Base-by-base conservation (phyloP, 1,284 basidiomycete species). In the Megacollybia platyphylla region DNA sequence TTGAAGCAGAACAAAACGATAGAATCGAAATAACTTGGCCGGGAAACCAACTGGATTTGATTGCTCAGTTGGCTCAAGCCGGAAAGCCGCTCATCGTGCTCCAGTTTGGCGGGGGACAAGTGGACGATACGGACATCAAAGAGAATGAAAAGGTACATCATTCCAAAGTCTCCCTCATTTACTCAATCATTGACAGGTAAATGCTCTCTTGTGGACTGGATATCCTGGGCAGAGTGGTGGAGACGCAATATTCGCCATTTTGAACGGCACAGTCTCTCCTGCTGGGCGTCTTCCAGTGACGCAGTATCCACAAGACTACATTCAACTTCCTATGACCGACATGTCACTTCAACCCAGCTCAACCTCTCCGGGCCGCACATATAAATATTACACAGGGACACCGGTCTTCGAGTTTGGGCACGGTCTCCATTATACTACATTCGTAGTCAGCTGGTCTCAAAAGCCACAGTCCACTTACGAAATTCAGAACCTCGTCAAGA, bases 161-260 rank as follows among this genome's bases (percentile, higher is more conserved):
- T 11, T 28, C 45, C 43, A 15, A 11, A n/a, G 11, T n/a, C 24
- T 29, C 46, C 17, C 36, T 15, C 11, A 2, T 24, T 24, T 17
- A 7, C 15, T 28, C 39, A 18, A 36, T 10, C 8, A 30, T 43
- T 2, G 20, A 36, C 41, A 24, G 17, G 20, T 24, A 29, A 72
- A 69, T 47, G 66, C 71, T 0, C 62, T 76, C 35, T 29, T 76
- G 8, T 76, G 73, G 72, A 71, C 59, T 9, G 73, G 73, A 1
- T 73, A 74, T 51, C 71, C 71, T 1, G 68, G 71, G 4, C 71
- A 74, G 50, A 69, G 65, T 46, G 73, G 71, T 3, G 73, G 72
- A 17, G 59, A 64, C 4, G 71, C 71, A 4, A 48, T 76, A 28
- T 64, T 68, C 42, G 67, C 73, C 44, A 68, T 73, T 48, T 46